A percentile compares a stretch with the other conserved stretches of the same genome.
Conservation (phyloP, 2,329 filamentous ascomycete species). For the Cercospora sp. region DNA sequence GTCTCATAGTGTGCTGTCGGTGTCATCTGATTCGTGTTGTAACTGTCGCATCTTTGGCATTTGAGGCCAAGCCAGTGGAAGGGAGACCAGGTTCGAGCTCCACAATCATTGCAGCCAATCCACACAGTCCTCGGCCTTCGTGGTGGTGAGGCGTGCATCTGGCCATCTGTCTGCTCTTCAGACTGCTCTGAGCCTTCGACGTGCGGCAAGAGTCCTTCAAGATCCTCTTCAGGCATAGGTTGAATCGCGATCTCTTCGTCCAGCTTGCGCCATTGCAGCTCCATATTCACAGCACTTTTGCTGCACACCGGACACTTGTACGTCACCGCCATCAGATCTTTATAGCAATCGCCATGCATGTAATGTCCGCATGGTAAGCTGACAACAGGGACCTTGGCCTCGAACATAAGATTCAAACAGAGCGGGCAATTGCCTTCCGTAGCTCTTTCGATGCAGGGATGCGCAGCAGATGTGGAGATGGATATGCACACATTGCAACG, state of each 20-base stretch:
- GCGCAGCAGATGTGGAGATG: constrained; percentile 77
- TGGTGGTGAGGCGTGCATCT: constrained; percentile 2
- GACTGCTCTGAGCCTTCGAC: constrained; percentile 15
- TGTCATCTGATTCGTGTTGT: constrained; percentile 54
- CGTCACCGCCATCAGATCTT: constrained; percentile 81
- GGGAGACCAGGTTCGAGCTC: constrained; percentile 76
- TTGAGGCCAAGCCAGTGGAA: constrained; percentile 97
- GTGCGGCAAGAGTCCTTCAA: constrained; percentile 33
- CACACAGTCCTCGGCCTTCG: constrained; percentile 58
- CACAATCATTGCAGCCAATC: constrained; percentile 93
- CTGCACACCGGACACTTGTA: constrained; percentile 98
- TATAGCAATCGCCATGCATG: constrained; percentile 87
- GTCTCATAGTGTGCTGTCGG: constrained; percentile 43
- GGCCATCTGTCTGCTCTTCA: constrained; percentile 34
- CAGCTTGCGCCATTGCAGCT: constrained; percentile 85
- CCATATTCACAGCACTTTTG: constrained; percentile 97
- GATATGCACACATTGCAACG: constrained; percentile 93
- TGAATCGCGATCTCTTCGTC: constrained; percentile 84
- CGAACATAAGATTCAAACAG: constrained; percentile 95
- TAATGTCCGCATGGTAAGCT: constrained; percentile 96
- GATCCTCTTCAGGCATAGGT: constrained; percentile 71
- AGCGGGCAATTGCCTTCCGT: constrained; percentile 97
- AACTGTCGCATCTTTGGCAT: constrained; percentile 64
- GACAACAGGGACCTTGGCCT: constrained; percentile 80
- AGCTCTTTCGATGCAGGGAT: constrained; percentile 91